Percentiles rank a stretch among this genome's conserved stretches.
Evolutionary conservation across 1,284 basidiomycete species (phyloP).

Genomic region (Porogramme epimiltina): DNA sequence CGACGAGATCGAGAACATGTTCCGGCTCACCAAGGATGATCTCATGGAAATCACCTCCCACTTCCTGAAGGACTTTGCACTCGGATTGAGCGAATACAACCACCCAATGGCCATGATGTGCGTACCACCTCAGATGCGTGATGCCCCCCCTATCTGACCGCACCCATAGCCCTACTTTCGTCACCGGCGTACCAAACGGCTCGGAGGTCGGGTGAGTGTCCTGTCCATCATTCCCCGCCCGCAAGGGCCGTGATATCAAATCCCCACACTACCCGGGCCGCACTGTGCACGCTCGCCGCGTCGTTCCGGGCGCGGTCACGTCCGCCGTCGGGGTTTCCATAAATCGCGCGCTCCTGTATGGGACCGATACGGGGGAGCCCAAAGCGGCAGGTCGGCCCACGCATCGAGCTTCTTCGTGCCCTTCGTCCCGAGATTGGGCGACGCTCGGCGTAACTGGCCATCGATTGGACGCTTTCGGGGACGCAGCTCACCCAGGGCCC

Average conservation of each 20-base stretch:
- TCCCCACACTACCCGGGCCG: not conserved
- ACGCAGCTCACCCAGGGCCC: slow-evolving; percentile 9
- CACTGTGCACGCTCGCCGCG: not conserved
- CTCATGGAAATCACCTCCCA: slow-evolving; percentile 74
- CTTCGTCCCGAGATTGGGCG: slow-evolving; percentile 15
- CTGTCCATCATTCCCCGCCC: not conserved
- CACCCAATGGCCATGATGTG: slow-evolving; percentile 91
- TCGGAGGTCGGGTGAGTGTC: slow-evolving; percentile 84
- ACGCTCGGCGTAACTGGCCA: slow-evolving; percentile 13
- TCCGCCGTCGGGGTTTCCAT: too few relatives aligned
- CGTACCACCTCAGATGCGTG: slow-evolving; percentile 22
- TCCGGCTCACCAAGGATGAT: slow-evolving; percentile 61
- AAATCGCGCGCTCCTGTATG: not conserved
- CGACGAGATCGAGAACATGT: slow-evolving; percentile 62
- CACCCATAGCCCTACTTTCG: slow-evolving; percentile 76
- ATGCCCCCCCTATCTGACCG: not conserved
- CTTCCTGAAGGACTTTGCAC: slow-evolving; percentile 77
- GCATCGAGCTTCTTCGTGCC: slow-evolving; percentile 9
- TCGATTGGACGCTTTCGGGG: slow-evolving; percentile 16
- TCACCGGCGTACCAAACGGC: slow-evolving; percentile 89
- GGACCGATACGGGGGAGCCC: not conserved
- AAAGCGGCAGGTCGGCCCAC: not conserved
- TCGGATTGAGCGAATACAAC: slow-evolving; percentile 73
- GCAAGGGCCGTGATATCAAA: not conserved
- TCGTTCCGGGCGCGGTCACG: not conserved